Base-by-base conservation (phyloP, 2,329 filamentous ascomycete species). In the Ceratocystis smalleyi region DNA sequence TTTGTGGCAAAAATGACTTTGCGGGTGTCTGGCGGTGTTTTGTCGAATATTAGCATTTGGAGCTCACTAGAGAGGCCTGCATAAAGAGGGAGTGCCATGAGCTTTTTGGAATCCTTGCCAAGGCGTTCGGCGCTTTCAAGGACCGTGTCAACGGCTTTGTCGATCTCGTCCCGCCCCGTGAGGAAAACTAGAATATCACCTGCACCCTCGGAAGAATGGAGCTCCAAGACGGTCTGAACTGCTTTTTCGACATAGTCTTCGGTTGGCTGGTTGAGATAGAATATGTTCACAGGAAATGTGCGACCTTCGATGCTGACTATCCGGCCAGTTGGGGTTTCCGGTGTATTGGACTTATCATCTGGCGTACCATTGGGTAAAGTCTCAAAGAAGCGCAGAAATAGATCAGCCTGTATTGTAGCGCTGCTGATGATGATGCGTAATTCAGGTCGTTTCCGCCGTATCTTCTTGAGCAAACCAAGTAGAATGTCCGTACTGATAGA, bases 1-100 rank as follows among this genome's bases (percentile, higher is more conserved):
- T 97, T 97, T 66, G 94, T 97, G 3, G 89, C 87, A 68, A 96
- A 86, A 43, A 99, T 88, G 47, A 96, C 88, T 72, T 97, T 97
- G 51, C 94, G 83, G 1, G 86, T 91, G 66, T 91, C 86, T 67
- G 89, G 85, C 0, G 89, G 84, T 1, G 91, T 78, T 63, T 87
- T 84, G 70, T 96, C 90, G 72, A 97, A 97, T 49, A 97, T 87
- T 68, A 91, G 91, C 84, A 96, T 92, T 72, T 97, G 94, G 71
- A 96, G 86, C 68, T 96, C 91, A 7, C 87, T 90, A 1, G 90
- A 84, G 5, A 97, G 80, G 1, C 92, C 94, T 3, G 94, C 90
- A 72, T 95, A 97, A 0, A 97, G 80, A 1, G 92, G 91, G 7
- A 97, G 75, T 5, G 64, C 45, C 3, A 88, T 79, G 24, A 78